These are phyloP conservation scores for Limnomonas spitsbergensis DNA, from an alignment of 139 green algal species.

Conservation along the genomic window DNA sequence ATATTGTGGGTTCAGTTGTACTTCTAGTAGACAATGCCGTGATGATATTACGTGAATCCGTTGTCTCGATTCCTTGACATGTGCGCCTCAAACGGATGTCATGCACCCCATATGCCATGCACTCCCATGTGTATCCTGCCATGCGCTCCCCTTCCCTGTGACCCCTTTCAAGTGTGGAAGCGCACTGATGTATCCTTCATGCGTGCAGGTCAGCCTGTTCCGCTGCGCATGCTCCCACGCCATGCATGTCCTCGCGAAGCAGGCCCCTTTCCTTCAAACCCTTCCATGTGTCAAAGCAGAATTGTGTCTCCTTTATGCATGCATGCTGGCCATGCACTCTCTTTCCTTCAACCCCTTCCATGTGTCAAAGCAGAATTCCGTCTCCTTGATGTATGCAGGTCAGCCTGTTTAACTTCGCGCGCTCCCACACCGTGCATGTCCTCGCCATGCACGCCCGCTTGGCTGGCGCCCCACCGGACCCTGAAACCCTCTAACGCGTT, in stretches of 20 bases:
- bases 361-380: no score
- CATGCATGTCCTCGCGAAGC: not conserved
- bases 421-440: no score
- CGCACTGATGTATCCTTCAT: not conserved
- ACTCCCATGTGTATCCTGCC: not conserved
- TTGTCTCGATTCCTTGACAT: not conserved
- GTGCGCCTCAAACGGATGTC: not conserved
- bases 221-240: not conserved
- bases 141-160: not conserved
- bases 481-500: no score
- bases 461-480: no score
- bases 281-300: no score
- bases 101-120: not conserved
- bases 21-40: no score
- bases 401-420: no score
- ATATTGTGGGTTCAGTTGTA: not conserved
- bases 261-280: not conserved
- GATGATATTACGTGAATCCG: not conserved
- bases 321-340: no score
- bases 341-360: no score
- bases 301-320: no score
- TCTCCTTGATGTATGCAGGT: no score
- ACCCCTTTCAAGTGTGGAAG: not conserved
- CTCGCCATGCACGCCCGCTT: no score
- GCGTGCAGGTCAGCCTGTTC: not conserved